phyloP scores from a whole-genome alignment of 352 stramenopile genomes.

The Peronospora destructor region DNA sequence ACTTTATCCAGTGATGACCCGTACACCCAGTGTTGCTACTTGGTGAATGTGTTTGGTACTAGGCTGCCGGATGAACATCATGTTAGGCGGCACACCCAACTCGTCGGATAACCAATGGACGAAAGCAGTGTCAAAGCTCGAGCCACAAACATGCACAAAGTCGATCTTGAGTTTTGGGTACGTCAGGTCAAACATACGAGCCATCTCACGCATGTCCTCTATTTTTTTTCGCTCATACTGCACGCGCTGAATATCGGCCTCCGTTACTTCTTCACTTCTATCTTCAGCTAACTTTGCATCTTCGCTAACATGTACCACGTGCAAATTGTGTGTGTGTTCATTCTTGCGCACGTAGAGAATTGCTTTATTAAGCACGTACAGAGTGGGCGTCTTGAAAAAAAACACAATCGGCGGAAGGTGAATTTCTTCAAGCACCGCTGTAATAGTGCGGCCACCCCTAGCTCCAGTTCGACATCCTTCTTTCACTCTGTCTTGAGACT shows the following conservation, averaged over 20 bases:
- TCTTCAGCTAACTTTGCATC: conserved; percentile 23
- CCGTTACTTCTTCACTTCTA: conserved; percentile 28
- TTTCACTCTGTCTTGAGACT: conserved; percentile 20
- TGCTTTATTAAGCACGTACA: conserved; percentile 90
- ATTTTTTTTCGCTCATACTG: conserved; percentile 36
- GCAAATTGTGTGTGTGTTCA: conserved; percentile 87
- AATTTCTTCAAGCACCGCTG: conserved; percentile 49
- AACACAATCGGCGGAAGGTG: conserved; percentile 86
- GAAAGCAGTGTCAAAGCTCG: conserved; percentile 64
- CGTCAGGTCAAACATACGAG: conserved; percentile 79
- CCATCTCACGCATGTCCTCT: conserved; percentile 70
- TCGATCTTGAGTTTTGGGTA: conserved; percentile 91
- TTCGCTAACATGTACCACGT: conserved; percentile 83
- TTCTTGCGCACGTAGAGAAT: conserved; percentile 91
- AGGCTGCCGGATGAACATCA: conserved; percentile 92
- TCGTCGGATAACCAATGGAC: conserved; percentile 82
- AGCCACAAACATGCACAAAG: conserved; percentile 67
- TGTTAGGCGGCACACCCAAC: conserved; percentile 77
- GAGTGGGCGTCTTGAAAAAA: conserved; percentile 84
- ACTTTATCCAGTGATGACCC: conserved; percentile 76
- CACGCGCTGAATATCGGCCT: conserved; percentile 30
- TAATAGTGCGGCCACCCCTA: conserved; percentile 60
- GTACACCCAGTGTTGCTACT: conserved; percentile 76
- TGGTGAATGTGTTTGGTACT: conserved; percentile 87
- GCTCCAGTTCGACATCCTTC: conserved; percentile 41